These are phyloP conservation scores for Salix udensis DNA, from an alignment of 345 rosid species.

Conservation along the genomic window DNA sequence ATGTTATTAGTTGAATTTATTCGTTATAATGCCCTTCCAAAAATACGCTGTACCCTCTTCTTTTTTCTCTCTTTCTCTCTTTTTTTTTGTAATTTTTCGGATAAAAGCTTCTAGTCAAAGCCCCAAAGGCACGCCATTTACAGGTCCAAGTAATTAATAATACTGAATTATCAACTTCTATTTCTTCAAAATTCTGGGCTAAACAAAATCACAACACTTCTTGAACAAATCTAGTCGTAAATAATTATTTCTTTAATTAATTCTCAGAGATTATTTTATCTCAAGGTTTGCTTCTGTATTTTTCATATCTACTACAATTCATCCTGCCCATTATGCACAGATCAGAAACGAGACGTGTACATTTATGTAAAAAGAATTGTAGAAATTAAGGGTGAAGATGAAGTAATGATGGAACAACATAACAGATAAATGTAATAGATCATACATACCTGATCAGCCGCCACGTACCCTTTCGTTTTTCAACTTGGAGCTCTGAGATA, in stretches of 20 bases:
- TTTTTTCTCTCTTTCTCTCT: no score
- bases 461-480: background rate
- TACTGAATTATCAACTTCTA: background rate
- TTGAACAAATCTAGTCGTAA: background rate
- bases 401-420: background rate
- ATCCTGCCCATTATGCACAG: no score
- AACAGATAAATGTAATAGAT: background rate
- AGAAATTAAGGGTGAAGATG: background rate
- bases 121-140: background rate
- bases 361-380: no score
- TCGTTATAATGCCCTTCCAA: background rate
- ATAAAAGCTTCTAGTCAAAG: background rate
- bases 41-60: background rate
- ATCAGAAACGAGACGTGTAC: background rate
- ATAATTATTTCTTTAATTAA: background rate
- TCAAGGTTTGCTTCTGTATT: background rate
- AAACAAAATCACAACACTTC: background rate
- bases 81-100: no score
- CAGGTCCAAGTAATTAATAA: background rate
- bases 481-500: background rate
- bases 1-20: no score
- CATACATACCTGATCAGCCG: background rate
- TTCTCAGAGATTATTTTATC: background rate
- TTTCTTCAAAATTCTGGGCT: background rate
- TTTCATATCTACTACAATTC: no score